Evolutionary conservation across 495 filamentous ascomycete genomes (phyloP).

Genomic region (Daldinia vernicosa): DNA sequence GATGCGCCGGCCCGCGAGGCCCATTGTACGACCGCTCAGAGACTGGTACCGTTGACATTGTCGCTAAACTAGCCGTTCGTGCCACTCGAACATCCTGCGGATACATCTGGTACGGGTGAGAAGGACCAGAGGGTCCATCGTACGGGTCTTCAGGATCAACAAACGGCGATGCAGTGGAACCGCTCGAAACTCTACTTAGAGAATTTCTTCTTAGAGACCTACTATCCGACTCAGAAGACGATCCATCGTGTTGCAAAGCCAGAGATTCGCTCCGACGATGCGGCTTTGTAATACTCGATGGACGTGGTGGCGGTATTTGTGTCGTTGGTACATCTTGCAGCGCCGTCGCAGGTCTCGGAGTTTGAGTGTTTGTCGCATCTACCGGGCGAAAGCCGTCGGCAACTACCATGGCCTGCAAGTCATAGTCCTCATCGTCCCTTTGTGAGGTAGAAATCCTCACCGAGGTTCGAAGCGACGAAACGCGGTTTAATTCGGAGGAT

Average conservation of each 20-base stretch:
- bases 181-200: slow-evolving; percentile 43
- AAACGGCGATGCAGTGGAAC: slow-evolving; percentile 53
- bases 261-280: slow-evolving; percentile 52
- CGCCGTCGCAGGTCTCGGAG: slow-evolving; percentile 33
- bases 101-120: slow-evolving; percentile 89
- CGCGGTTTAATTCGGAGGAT: slow-evolving; percentile 47
- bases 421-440: slow-evolving; percentile 51
- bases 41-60: slow-evolving; percentile 63
- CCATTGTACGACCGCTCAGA: slow-evolving; percentile 68
- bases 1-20: slow-evolving; percentile 76
- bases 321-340: slow-evolving; percentile 25
- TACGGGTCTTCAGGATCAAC: slow-evolving; percentile 67
- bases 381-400: slow-evolving; percentile 57
- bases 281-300: slow-evolving; percentile 60
- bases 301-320: slow-evolving; percentile 48
- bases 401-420: slow-evolving; percentile 52
- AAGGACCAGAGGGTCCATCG: slow-evolving; percentile 72
- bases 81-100: slow-evolving; percentile 73
- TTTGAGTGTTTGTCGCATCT: slow-evolving; percentile 46
- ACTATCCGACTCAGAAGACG: slow-evolving; percentile 44
- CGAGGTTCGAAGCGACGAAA: slow-evolving; percentile 50
- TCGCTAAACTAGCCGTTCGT: slow-evolving; percentile 71
- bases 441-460: slow-evolving; percentile 40
- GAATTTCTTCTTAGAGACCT: slow-evolving; percentile 10
- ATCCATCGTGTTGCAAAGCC: slow-evolving; percentile 53